Base-by-base conservation (phyloP, 805 yeast species). In the Ogataea parapolymorpha region DNA sequence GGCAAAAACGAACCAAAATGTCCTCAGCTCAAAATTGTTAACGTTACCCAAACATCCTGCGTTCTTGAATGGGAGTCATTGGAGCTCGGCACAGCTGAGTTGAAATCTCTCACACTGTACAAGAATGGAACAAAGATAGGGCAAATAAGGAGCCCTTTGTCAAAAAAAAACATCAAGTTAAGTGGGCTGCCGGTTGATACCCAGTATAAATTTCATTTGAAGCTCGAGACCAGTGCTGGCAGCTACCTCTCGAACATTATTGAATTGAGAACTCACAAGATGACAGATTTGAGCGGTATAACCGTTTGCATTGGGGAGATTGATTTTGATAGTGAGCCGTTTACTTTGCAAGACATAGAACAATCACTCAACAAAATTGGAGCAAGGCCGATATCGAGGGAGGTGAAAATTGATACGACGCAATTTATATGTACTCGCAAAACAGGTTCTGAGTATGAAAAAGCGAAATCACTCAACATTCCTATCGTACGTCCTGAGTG, bases 401-500 rank as follows among this genome's bases (percentile, higher is more conserved):
- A 74, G 41, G 93, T 91, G 39, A 75, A 75, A 50, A 85, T 91
- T 41, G 97, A 91, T 56, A 93, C 99, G 1, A 93, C 99, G 1
- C 99, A 93, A 62, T 93, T 84, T 56, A 71, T 93, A n/a, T 75
- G 85, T 47, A 82, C 95, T 12, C 72, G 76, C 15, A 80, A 80
- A 35, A 68, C 68, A 30, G 88, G 87, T n/a, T 64, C 69, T 37
- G 72, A 81, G 13, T 85, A 77, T 67, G 71, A 80, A 47, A 82
- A 79, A 58, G 99, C 98, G 1, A 72, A 75, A 46, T 89, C 83
- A 39, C 77, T 79, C 68, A 93, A 89, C 58, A 88, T 93, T 41
- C 99, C 99, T 2, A 77, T 93, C 28, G 90, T 93, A 20, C 77
- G 95, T 61, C 98, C 99, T 0, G 97, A 93, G 61, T 93, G 98